These are phyloP conservation scores for Phyllosticta capitalensis DNA, from an alignment of 2,329 filamentous ascomycete genomes.

Conservation along the genomic window DNA sequence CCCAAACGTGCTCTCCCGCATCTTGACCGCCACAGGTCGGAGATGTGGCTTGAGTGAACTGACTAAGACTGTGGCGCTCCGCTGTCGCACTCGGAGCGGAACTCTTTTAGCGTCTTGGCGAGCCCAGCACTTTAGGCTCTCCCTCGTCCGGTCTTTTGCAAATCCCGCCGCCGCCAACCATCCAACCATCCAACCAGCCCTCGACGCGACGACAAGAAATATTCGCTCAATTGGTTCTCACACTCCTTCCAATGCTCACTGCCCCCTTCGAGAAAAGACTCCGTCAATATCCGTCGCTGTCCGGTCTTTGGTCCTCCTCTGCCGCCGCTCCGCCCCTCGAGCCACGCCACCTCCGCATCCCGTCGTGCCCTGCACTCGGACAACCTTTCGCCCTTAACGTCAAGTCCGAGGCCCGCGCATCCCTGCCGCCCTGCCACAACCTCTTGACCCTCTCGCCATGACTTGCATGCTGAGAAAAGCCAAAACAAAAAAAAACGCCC, in stretches of 20 bases:
- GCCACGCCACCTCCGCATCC: neutral
- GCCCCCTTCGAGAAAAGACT: neutral
- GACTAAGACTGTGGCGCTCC: no score
- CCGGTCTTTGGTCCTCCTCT: neutral
- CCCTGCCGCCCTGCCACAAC: neutral
- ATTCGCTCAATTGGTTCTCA: neutral
- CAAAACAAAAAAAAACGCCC: neutral
- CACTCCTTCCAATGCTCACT: neutral
- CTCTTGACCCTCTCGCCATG: neutral
- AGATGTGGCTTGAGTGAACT: no score
- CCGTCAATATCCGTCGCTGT: neutral
- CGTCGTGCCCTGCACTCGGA: neutral
- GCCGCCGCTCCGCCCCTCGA: neutral
- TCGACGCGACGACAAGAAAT: neutral
- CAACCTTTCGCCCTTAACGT: neutral
- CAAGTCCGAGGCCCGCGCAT: neutral
- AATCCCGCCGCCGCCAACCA: no score
- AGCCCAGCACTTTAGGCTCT: no score
- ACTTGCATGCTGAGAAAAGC: neutral
- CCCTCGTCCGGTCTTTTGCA: no score
- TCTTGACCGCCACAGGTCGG: no score
- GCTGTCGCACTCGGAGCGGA: no score
- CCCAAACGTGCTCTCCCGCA: no score
- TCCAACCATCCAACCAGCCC: no score
- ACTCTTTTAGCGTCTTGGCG: no score